Percentiles rank a stretch among this genome's conserved stretches.
Evolutionary conservation across 129 eudicot genomes (phyloP).

Genomic region (Flaveria bidentis): DNA sequence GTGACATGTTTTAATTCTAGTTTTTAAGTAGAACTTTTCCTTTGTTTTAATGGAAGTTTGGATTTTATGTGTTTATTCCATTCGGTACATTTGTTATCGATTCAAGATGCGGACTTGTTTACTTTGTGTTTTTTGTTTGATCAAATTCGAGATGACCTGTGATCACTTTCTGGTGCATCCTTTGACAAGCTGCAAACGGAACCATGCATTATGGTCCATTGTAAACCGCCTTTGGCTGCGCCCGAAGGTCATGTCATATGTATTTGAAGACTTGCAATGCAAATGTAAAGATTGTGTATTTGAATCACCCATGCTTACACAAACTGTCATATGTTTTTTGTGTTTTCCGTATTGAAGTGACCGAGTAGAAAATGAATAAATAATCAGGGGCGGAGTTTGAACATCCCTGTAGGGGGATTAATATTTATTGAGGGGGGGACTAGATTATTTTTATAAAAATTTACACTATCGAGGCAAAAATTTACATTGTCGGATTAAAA

Average conservation of each 20-base stretch:
- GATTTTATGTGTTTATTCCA: slow-evolving; percentile 26
- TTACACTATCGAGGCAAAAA: too few relatives aligned
- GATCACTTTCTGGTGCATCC: neutral
- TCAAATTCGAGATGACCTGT: neutral
- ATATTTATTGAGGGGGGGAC: too few relatives aligned
- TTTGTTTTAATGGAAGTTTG: slow-evolving; percentile 34
- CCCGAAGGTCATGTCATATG: neutral
- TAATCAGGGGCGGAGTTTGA: too few relatives aligned
- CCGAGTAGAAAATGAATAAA: too few relatives aligned
- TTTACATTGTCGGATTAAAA: too few relatives aligned
- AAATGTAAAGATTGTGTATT: neutral
- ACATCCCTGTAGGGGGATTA: too few relatives aligned
- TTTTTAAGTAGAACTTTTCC: slow-evolving; percentile 26
- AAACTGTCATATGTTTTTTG: too few relatives aligned
- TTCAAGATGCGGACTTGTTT: neutral
- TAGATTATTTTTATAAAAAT: too few relatives aligned
- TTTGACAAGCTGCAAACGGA: neutral
- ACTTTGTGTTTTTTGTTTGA: neutral
- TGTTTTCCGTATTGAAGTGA: too few relatives aligned
- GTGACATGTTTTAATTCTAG: slow-evolving; percentile 33
- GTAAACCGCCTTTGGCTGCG: neutral
- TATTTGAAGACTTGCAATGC: neutral
- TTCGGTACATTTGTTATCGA: neutral
- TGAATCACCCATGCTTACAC: too few relatives aligned
- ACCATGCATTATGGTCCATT: neutral